Conservation (phyloP, 2,329 filamentous ascomycete genomes). For the Paraphaeosphaeria sporulosa region DNA sequence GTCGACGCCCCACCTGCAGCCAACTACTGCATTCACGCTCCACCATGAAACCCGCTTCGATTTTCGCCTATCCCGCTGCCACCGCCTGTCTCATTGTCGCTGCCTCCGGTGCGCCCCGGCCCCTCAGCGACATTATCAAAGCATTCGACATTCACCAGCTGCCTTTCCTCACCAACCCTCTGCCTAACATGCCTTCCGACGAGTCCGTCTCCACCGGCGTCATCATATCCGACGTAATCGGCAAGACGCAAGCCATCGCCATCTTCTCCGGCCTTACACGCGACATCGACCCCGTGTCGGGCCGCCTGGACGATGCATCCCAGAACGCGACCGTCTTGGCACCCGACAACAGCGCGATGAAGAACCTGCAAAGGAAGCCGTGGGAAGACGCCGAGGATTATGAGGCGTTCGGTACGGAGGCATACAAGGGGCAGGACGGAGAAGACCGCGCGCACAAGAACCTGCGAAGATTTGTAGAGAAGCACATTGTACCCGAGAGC, state of each 20-base stretch:
- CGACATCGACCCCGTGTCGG: constrained; percentile 73
- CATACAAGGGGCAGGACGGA: constrained; percentile 78
- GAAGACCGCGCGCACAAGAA: constrained; percentile 80
- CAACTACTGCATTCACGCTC: constrained; percentile 19
- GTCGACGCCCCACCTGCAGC: constrained; percentile 9
- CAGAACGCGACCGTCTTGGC: constrained; percentile 86
- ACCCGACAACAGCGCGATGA: constrained; percentile 83
- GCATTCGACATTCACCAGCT: constrained; percentile 41
- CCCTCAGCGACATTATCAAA: constrained; percentile 39
- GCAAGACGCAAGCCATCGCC: constrained; percentile 77
- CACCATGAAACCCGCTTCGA: constrained; percentile 37
- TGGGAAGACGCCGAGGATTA: constrained; percentile 84
- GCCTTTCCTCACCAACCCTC: constrained; percentile 33
- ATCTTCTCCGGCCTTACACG: constrained; percentile 84
- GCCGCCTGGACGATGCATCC: constrained; percentile 70
- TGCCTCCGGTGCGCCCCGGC: constrained; percentile 41
- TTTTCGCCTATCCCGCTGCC: constrained; percentile 37
- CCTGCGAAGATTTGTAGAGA: constrained; percentile 80
- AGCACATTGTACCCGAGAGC: constrained; percentile 77
- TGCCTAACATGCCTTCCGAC: constrained; percentile 37
- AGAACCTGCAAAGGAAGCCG: constrained; percentile 80
- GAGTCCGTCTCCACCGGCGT: constrained; percentile 54
- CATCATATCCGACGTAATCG: constrained; percentile 84
- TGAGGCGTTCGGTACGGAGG: constrained; percentile 67
- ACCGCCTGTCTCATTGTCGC: constrained; percentile 41